Conservation (phyloP, 345 rosid genomes). For the Gossypium turneri region DNA sequence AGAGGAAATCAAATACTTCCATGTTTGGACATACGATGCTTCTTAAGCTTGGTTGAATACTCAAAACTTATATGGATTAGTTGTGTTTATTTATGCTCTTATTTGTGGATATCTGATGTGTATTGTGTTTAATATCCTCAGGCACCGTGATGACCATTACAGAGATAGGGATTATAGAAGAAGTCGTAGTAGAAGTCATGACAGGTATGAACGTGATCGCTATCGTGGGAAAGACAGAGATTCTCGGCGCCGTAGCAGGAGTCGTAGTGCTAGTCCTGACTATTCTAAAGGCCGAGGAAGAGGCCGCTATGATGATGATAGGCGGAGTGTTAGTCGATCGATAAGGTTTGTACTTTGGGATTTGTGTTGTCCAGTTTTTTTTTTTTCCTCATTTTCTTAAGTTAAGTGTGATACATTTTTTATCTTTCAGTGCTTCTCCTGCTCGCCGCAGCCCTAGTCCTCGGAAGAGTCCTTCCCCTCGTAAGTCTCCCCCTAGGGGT, state of each 20-base stretch:
- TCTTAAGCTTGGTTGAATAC: not conserved
- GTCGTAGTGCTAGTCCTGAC: constrained; percentile 55
- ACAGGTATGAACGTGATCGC: constrained; percentile 45
- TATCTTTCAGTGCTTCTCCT: constrained; percentile 44
- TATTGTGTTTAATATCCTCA: constrained; percentile 5
- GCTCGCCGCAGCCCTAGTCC: constrained; percentile 40
- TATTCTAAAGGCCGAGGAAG: constrained; percentile 41
- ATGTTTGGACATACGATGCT: not conserved
- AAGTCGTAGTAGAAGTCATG: constrained; percentile 53
- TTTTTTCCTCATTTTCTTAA: not conserved
- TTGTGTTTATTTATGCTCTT: not conserved
- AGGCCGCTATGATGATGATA: constrained; percentile 48
- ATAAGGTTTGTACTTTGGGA: constrained; percentile 33
- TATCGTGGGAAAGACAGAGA: constrained; percentile 50
- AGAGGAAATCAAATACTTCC: not conserved
- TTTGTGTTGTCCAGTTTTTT: not conserved
- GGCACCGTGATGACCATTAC: constrained; percentile 32
- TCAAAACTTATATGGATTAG: not conserved
- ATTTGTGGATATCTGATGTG: not conserved
- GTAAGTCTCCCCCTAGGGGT: constrained; percentile 33
- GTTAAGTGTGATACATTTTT: not conserved
- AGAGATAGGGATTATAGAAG: constrained; percentile 47
- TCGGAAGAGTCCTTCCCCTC: constrained; percentile 32
- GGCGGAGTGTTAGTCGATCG: constrained; percentile 46
- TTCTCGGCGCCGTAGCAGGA: constrained; percentile 48